Conservation (phyloP, 495 filamentous ascomycete species). For the Aspergillus sparsus region DNA sequence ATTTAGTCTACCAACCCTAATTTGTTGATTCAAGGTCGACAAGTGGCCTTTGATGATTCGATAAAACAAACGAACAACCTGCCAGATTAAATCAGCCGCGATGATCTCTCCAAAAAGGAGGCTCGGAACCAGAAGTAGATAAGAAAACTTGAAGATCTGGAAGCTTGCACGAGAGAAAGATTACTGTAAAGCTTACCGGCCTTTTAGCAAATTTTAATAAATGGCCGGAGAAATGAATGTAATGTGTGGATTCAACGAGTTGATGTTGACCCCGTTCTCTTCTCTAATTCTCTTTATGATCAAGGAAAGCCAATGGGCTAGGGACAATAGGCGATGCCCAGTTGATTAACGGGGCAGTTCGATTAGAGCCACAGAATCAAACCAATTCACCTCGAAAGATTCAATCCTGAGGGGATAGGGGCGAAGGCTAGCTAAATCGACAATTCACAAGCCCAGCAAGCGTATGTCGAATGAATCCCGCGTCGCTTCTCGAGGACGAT, state of each 20-base stretch:
- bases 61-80: neutral
- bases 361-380: neutral
- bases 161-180: no score
- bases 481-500: slow-evolving; percentile 20
- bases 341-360: neutral
- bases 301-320: neutral
- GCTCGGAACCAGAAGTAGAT: no score
- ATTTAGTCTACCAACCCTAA: slow-evolving; percentile 13
- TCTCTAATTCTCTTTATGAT: neutral
- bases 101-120: neutral
- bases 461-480: slow-evolving; percentile 25
- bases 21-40: slow-evolving; percentile 5
- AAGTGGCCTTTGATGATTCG: slow-evolving; percentile 10
- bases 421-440: slow-evolving; percentile 18
- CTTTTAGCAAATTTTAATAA: no score
- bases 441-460: slow-evolving; percentile 40
- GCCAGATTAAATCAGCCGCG: slow-evolving; percentile 4
- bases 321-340: neutral
- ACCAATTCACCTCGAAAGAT: neutral
- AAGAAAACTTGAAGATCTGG: no score
- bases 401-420: slow-evolving; percentile 13
- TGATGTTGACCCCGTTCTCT: no score
- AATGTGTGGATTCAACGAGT: no score
- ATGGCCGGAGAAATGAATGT: no score
- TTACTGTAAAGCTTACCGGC: no score